Evolutionary conservation across 2,329 filamentous ascomycete genomes (phyloP).

Genomic region (Aspergillus terreus): DNA sequence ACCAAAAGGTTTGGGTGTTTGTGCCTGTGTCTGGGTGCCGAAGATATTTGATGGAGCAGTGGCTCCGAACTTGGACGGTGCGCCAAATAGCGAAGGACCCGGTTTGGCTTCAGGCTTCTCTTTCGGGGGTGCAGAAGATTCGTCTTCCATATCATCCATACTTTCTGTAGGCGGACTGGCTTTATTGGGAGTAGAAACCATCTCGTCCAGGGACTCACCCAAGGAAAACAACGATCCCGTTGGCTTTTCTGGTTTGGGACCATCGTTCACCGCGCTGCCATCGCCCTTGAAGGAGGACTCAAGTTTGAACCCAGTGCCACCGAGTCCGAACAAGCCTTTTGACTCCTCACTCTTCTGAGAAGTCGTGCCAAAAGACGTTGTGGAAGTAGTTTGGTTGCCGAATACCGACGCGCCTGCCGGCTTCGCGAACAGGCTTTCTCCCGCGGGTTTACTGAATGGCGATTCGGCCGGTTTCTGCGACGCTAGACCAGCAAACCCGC

Average conservation of each 20-base stretch:
- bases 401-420: slow-evolving; percentile 28
- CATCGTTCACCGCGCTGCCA: slow-evolving; percentile 37
- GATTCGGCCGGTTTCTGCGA: slow-evolving; percentile 13
- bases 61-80: slow-evolving; percentile 18
- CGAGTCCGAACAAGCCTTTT: slow-evolving; percentile 28
- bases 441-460: slow-evolving; percentile 25
- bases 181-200: slow-evolving; percentile 34
- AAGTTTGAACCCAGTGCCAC: slow-evolving; percentile 36
- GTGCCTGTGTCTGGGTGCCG: slow-evolving; percentile 25
- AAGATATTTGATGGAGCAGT: slow-evolving; percentile 32
- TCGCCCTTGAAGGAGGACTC: slow-evolving; percentile 45
- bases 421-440: slow-evolving; percentile 27
- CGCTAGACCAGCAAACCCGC: slow-evolving; percentile 23
- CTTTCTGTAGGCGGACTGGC: slow-evolving; percentile 30
- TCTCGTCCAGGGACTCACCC: slow-evolving; percentile 36
- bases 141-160: slow-evolving; percentile 36
- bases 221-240: slow-evolving; percentile 36
- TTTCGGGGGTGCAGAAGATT: slow-evolving; percentile 15
- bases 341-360: slow-evolving; percentile 23
- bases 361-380: slow-evolving; percentile 21
- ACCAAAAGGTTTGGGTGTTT: slow-evolving; percentile 15
- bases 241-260: slow-evolving; percentile 35
- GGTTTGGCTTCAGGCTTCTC: slow-evolving; percentile 21
- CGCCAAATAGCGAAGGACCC: slow-evolving; percentile 25
- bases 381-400: slow-evolving; percentile 20